Conservation (phyloP, 805 yeast species). For the Pichia insulana region DNA sequence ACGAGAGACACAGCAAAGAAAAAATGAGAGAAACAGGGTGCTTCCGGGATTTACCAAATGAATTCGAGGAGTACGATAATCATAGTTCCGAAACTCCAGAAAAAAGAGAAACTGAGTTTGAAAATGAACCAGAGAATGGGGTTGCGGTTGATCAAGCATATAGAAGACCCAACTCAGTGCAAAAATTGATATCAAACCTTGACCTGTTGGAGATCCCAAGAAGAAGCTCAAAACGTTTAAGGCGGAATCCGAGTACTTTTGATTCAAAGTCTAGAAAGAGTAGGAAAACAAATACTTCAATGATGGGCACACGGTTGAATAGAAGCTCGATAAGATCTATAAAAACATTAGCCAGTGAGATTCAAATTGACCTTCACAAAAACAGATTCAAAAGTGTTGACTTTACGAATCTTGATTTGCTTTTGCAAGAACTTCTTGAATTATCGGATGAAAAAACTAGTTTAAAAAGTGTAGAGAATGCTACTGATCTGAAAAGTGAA, state of each 20-base stretch:
- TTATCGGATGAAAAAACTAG: background rate
- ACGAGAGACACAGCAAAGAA: no score
- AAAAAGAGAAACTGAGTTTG: no score
- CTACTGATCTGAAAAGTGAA: background rate
- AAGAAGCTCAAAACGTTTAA: constrained; percentile 12
- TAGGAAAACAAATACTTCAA: background rate
- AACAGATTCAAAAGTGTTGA: constrained; percentile 5
- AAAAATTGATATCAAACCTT: background rate
- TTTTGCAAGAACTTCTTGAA: constrained; percentile 3
- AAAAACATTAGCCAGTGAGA: constrained; percentile 3
- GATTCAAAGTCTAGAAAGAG: background rate
- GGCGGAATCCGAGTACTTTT: background rate
- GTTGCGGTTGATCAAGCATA: no score
- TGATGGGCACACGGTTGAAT: background rate
- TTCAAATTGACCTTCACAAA: background rate
- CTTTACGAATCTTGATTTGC: constrained; percentile 5
- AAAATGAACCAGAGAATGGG: background rate
- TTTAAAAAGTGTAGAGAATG: background rate
- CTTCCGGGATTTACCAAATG: no score
- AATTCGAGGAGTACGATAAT: no score
- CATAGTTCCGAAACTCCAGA: no score
- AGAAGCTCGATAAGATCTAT: background rate
- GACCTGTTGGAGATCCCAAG: constrained; percentile 9
- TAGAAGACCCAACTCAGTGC: no score
- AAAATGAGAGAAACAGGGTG: background rate